A percentile compares a stretch with the other conserved stretches of the same genome.
These are phyloP conservation scores for Komagataea norvegica DNA, from an alignment of 1,139 yeast species.

Conservation along the genomic window DNA sequence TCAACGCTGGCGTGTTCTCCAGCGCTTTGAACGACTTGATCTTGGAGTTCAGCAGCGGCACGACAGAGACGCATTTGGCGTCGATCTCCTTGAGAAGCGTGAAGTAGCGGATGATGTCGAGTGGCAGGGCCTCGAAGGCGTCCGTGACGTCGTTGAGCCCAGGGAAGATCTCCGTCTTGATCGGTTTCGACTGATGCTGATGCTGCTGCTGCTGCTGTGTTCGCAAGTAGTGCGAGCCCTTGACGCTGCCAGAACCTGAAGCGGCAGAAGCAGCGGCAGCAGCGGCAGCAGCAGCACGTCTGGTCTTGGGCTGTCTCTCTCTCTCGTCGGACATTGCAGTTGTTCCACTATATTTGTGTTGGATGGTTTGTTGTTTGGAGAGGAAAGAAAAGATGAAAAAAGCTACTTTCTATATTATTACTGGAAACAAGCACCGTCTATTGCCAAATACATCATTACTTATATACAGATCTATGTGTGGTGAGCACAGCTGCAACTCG, in stretches of 20 bases:
- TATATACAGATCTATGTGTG: conserved; percentile 5
- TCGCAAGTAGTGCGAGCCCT: not conserved
- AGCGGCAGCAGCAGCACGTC: too few species aligned
- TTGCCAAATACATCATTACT: not conserved
- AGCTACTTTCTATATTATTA: too few species aligned
- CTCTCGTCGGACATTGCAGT: too few species aligned
- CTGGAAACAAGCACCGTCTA: too few species aligned
- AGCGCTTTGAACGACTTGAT: conserved; percentile 51
- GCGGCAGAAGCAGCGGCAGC: too few species aligned
- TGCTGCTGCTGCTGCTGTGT: conserved; percentile 4
- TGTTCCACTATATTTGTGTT: too few species aligned
- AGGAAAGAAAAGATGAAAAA: not conserved
- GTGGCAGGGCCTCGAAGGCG: conserved; percentile 86
- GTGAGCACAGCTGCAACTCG: conserved; percentile 23
- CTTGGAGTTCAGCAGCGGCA: conserved; percentile 60
- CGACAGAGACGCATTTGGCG: conserved; percentile 79
- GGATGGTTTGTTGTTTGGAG: too few species aligned
- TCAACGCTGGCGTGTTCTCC: conserved; percentile 9
- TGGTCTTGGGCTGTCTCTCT: too few species aligned
- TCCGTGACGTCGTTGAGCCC: conserved; percentile 91
- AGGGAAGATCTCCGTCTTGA: conserved; percentile 42
- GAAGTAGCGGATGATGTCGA: conserved; percentile 77
- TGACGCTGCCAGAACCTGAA: too few species aligned
- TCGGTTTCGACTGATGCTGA: too few species aligned
- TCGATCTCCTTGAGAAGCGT: conserved; percentile 90